Evolutionary conservation across 2,329 filamentous ascomycete genomes (phyloP), one percentile per base, ranked within the genome.

Genomic region (Paecilomyces dactylethromorphus): DNA sequence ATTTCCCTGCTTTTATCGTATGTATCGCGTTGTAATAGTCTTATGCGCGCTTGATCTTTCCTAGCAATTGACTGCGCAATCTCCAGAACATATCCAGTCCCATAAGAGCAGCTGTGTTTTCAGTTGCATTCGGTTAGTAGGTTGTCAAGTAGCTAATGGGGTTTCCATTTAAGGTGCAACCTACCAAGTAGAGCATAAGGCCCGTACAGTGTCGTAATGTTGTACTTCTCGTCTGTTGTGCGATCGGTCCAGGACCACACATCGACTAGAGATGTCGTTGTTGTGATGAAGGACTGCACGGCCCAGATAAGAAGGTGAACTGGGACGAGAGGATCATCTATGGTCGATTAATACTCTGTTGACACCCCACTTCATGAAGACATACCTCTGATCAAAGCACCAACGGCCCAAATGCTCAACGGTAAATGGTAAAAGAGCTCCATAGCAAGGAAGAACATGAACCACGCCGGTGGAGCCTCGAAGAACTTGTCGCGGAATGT

Each of bases 401-500:
- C 71, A 18, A 87, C 74, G 0, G 82, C 82, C 84, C 84, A 88
- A 13, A 85, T 56, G 53, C 81, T 84, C 18, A 87, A 66, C 0
- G 87, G 87, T 0, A 85, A 70, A 69, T 89, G 86, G 66, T 84
- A 86, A 18, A 84, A 58, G 1, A 83, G 67, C 68, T 89, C 87
- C 67, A 87, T 80, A 68, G 78, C 81, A 26, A 81, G 78, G 66
- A 84, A 86, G 13, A 76, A 63, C 11, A 73, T 74, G 68, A 89
- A 89, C 81, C 84, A 89, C 3, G 77, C 69, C 45, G 85, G 85
- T 1, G 84, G 78, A 7, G 75, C 67, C 33, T 79, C 76, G 74
- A 89, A 88, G 76, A 87, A 87, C 56, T 81, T 82, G 67, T 89
- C 87, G 13, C 79, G 77, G 69, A 87, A 88, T 1, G 79, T 87